phyloP scores from a whole-genome alignment of 2,329 filamentous ascomycete genomes.

The Diplocarpon rosae region DNA sequence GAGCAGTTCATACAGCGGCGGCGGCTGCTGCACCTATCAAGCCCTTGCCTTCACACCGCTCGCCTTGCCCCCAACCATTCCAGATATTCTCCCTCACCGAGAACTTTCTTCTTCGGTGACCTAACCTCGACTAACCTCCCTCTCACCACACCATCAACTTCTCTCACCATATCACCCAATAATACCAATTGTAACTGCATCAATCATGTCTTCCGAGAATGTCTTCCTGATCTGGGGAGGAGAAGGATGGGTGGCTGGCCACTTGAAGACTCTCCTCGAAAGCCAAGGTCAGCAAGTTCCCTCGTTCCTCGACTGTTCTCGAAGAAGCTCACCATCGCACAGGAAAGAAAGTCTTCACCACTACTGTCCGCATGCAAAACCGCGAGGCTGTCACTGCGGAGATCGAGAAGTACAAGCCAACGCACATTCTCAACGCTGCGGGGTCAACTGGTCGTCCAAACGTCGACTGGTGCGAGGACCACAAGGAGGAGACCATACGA shows the following conservation, averaged over 20 bases:
- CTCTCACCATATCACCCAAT: conserved; percentile 1
- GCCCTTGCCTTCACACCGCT: neutral
- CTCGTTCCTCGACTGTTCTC: neutral
- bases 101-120: too few relatives aligned
- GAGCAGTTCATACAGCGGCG: too few relatives aligned
- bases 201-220: conserved; percentile 20
- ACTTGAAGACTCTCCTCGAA: conserved; percentile 47
- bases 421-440: conserved; percentile 55
- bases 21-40: too few relatives aligned
- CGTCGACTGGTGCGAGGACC: conserved; percentile 61
- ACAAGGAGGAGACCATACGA: conserved; percentile 55
- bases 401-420: conserved; percentile 48
- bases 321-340: conserved; percentile 2
- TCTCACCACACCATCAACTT: conserved; percentile 2
- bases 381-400: conserved; percentile 44
- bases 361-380: conserved; percentile 55
- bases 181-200: neutral
- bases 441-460: conserved; percentile 57
- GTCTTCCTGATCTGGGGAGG: conserved; percentile 56
- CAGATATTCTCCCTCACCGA: too few relatives aligned
- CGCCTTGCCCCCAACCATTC: too few relatives aligned
- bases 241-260: conserved; percentile 51
- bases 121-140: too few relatives aligned
- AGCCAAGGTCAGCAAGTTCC: conserved; percentile 31
- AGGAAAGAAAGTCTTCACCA: conserved; percentile 47